Percentiles rank a stretch among this genome's conserved stretches.
Evolutionary conservation across 2,329 filamentous ascomycete genomes (phyloP).

Genomic region (Biscogniauxia mediterranea): DNA sequence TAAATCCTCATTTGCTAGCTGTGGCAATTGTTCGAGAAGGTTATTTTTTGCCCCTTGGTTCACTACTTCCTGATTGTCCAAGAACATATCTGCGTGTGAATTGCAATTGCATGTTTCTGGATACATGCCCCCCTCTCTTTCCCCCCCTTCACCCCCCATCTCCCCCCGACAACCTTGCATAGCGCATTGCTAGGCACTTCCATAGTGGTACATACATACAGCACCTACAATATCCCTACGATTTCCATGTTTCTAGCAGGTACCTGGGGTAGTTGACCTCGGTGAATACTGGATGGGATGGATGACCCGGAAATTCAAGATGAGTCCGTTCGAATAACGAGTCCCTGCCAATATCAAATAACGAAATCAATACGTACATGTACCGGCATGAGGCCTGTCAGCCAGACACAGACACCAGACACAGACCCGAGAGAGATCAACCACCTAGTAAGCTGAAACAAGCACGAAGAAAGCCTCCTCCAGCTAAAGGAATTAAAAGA

Average conservation of each 20-base stretch:
- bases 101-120: neutral
- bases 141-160: too few species aligned
- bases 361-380: neutral
- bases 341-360: neutral
- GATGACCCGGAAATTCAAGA: neutral
- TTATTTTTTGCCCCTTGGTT: neutral
- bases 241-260: neutral
- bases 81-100: neutral
- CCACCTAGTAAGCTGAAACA: neutral
- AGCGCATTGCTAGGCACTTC: neutral
- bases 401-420: neutral
- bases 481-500: neutral
- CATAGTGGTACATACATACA: too few species aligned
- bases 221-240: neutral
- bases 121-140: neutral
- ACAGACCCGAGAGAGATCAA: neutral
- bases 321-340: neutral
- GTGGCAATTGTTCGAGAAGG: neutral
- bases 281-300: neutral
- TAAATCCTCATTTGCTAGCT: neutral
- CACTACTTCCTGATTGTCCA: neutral
- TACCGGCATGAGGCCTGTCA: neutral
- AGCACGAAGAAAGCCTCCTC: neutral
- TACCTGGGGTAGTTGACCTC: neutral
- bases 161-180: neutral